Base-by-base conservation (phyloP, 202 grass and related monocot species). In the Sporobolus alterniflorus region DNA sequence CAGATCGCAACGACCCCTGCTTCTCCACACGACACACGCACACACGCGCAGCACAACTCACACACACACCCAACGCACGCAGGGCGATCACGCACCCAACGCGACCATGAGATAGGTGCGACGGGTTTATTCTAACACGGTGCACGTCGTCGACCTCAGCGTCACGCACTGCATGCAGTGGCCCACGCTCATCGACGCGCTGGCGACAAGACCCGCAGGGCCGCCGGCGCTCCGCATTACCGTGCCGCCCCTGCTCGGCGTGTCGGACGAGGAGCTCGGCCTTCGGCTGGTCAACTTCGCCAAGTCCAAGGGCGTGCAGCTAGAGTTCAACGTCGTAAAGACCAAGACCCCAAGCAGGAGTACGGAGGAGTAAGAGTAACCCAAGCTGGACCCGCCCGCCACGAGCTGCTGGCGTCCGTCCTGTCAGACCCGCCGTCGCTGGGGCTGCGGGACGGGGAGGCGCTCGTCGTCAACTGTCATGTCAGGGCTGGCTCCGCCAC, bases 101-200 rank as follows among this genome's bases (percentile, higher is more conserved):
- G n/a, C n/a, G n/a, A n/a, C n/a, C n/a, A n/a, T n/a, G n/a, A n/a
- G n/a, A n/a, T n/a, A n/a, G n/a, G n/a, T n/a, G n/a, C n/a, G n/a
- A n/a, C n/a, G n/a, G n/a, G n/a, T n/a, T n/a, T n/a, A n/a, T n/a
- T n/a, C n/a, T n/a, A n/a, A n/a, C n/a, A n/a, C n/a, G n/a, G 87
- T 94, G 33, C 92, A 94, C 77, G 76, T 94, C 31, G 28, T 94
- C 0, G 92, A 94, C 74, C 88, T 94, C 22, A 51, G 92, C 29
- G 71, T 91, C 69, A 89, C 87, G 11, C 81, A 86, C 56, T 91
- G 92, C 84, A 89, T 89, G 87, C 92, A 94, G 84, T 94, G 92
- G 92, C 92, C 92, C 5, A 94, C 92, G 64, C 87, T 94, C 74
- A 94, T 94, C 81, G 92, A 94, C 57, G 51, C 39, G 49, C 77